Evolutionary conservation across 352 stramenopile genomes (phyloP).

Genomic region (Lagenidium giganteum): DNA sequence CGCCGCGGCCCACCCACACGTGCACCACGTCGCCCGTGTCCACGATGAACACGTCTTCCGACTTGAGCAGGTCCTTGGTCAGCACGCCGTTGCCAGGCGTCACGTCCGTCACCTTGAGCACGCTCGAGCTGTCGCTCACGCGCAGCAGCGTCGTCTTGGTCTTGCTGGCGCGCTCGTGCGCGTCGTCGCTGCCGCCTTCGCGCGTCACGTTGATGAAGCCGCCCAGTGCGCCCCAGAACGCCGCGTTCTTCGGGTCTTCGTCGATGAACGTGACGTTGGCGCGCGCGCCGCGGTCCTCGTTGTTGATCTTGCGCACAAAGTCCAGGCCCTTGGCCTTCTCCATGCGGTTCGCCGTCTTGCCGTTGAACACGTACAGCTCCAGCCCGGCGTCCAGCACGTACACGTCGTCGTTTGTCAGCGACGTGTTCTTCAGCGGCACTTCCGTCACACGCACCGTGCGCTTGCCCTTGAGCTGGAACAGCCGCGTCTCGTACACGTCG

Average conservation of each 20-base stretch:
- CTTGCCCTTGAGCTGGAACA: slow-evolving; percentile 91
- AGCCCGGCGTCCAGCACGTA: slow-evolving; percentile 92
- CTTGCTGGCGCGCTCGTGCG: slow-evolving; percentile 50
- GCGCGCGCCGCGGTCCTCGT: slow-evolving; percentile 72
- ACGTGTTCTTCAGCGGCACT: slow-evolving; percentile 73
- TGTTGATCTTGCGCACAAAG: slow-evolving; percentile 85
- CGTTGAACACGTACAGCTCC: slow-evolving; percentile 89
- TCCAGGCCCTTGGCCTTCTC: slow-evolving; percentile 91
- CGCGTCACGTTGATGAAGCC: slow-evolving; percentile 73
- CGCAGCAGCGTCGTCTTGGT: slow-evolving; percentile 69
- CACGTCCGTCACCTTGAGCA: slow-evolving; percentile 53
- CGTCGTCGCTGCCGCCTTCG: slow-evolving; percentile 54
- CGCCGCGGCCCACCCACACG: slow-evolving; percentile 89
- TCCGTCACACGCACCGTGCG: slow-evolving; percentile 83
- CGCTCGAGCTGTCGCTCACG: slow-evolving; percentile 64
- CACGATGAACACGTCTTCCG: slow-evolving; percentile 91
- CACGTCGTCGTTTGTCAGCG: slow-evolving; percentile 91
- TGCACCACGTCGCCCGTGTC: slow-evolving; percentile 87
- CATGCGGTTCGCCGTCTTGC: slow-evolving; percentile 72
- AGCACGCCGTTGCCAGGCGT: slow-evolving; percentile 66
- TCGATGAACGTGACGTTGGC: slow-evolving; percentile 86
- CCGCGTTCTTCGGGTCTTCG: slow-evolving; percentile 82
- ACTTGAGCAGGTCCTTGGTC: slow-evolving; percentile 74
- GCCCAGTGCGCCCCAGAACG: slow-evolving; percentile 91
- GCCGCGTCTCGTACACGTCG: slow-evolving; percentile 76